phyloP scores from a whole-genome alignment of 2,329 filamentous ascomycete genomes.

The Pseudovirgaria hyperparasitica region DNA sequence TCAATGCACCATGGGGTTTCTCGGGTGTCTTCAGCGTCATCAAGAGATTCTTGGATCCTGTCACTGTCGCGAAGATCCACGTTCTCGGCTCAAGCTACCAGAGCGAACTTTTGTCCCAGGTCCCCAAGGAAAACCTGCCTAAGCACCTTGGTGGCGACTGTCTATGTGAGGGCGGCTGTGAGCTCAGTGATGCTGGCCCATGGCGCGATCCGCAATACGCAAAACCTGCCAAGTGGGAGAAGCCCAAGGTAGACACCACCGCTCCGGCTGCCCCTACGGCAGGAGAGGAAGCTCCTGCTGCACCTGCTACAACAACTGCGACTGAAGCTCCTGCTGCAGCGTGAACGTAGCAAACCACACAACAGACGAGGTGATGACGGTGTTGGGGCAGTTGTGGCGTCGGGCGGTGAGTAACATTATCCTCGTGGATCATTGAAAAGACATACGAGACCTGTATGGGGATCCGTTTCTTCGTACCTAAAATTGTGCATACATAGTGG shows the following conservation, averaged over 20 bases:
- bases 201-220: constrained; percentile 66
- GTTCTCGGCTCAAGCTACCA: constrained; percentile 74
- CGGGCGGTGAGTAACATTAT: too few relatives aligned
- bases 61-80: constrained; percentile 93
- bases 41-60: constrained; percentile 91
- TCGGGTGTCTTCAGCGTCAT: constrained; percentile 71
- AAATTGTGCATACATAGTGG: too few relatives aligned
- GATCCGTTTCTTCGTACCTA: too few relatives aligned
- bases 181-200: constrained; percentile 77
- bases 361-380: too few relatives aligned
- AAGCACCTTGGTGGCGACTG: constrained; percentile 75
- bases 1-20: constrained; percentile 98
- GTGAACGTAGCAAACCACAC: too few relatives aligned
- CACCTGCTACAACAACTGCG: constrained; percentile 5
- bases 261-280: constrained; percentile 9
- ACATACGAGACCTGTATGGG: too few relatives aligned
- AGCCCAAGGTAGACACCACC: constrained; percentile 18
- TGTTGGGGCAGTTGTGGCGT: too few relatives aligned
- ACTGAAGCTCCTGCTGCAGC: constrained; percentile 5
- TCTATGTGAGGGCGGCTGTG: constrained; percentile 69
- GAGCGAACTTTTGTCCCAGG: constrained; percentile 69
- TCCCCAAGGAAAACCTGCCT: constrained; percentile 83
- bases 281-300: constrained; percentile 7
- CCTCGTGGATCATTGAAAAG: too few relatives aligned
- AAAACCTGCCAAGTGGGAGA: constrained; percentile 40